Conservation (phyloP, 495 filamentous ascomycete genomes). For the Penicillium parvum region DNA sequence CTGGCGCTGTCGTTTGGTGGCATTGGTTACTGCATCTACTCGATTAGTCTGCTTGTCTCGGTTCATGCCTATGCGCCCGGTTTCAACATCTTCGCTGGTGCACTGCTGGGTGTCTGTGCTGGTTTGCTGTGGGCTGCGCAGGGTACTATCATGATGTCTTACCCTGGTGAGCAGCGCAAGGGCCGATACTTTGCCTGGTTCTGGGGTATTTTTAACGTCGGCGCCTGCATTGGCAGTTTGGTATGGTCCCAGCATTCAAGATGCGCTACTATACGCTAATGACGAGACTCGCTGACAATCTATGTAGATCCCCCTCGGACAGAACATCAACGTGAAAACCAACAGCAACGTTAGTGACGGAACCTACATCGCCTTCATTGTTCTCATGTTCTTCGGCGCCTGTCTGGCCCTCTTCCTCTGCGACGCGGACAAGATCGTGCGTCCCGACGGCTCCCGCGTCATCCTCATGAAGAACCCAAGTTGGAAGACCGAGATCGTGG, state of each 20-base stretch:
- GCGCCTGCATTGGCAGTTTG: slow-evolving; percentile 46
- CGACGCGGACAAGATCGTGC: slow-evolving; percentile 65
- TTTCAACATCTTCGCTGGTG: slow-evolving; percentile 66
- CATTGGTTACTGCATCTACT: slow-evolving; percentile 44
- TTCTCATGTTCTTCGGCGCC: slow-evolving; percentile 51
- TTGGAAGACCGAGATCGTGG: slow-evolving; percentile 47
- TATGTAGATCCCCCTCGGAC: slow-evolving; percentile 37
- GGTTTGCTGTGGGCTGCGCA: slow-evolving; percentile 49
- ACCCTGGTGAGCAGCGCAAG: slow-evolving; percentile 44
- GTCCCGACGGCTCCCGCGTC: slow-evolving; percentile 70
- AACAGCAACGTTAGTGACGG: slow-evolving; percentile 41
- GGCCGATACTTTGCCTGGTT: slow-evolving; percentile 49
- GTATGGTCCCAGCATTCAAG: slow-evolving; percentile 16
- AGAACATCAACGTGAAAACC: slow-evolving; percentile 36
- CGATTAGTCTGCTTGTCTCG: slow-evolving; percentile 50
- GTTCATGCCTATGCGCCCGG: slow-evolving; percentile 66
- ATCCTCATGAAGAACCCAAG: slow-evolving; percentile 81
- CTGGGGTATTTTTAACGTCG: slow-evolving; percentile 53
- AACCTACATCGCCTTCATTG: slow-evolving; percentile 51
- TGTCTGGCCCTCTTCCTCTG: slow-evolving; percentile 51
- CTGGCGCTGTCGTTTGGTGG: slow-evolving; percentile 41
- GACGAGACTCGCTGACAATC: too few relatives aligned
- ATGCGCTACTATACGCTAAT: background rate
- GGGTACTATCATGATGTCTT: slow-evolving; percentile 53
- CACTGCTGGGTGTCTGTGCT: slow-evolving; percentile 45